These are phyloP conservation scores for Daedaleopsis sinensis DNA, from an alignment of 768 basidiomycete genomes.

Conservation along the genomic window DNA sequence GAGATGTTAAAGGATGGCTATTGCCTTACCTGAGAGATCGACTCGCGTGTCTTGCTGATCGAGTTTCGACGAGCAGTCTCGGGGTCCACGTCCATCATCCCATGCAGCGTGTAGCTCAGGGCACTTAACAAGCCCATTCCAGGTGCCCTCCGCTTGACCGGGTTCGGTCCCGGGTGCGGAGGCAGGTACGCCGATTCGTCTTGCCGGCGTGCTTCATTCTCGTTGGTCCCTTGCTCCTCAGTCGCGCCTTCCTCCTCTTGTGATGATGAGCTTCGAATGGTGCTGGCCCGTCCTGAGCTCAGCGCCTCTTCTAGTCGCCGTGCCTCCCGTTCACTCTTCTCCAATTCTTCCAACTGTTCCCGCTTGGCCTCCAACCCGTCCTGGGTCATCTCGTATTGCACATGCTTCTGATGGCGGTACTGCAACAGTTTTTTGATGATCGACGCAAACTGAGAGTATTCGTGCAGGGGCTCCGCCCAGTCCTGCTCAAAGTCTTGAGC, in stretches of 20 bases:
- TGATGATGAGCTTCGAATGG: conserved; percentile 23
- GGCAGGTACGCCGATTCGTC: conserved; percentile 56
- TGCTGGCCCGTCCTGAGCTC: conserved; percentile 26
- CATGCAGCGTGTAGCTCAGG: conserved; percentile 91
- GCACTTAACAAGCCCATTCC: conserved; percentile 90
- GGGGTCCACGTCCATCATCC: conserved; percentile 99
- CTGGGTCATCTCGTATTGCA: conserved; percentile 97
- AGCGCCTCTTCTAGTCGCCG: conserved; percentile 88
- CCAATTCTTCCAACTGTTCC: conserved; percentile 84
- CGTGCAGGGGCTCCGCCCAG: conserved; percentile 95
- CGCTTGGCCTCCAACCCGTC: conserved; percentile 84
- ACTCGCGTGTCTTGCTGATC: conserved; percentile 93
- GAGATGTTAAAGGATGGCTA: too few species aligned
- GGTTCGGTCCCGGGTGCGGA: conserved; percentile 80
- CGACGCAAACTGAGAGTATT: conserved; percentile 91
- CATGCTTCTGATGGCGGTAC: conserved; percentile 97
- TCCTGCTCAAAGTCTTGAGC: conserved; percentile 92
- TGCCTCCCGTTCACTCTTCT: conserved; percentile 92
- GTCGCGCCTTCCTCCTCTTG: conserved; percentile 31
- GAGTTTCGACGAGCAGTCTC: conserved; percentile 92
- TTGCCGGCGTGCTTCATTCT: conserved; percentile 40
- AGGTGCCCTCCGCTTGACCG: conserved; percentile 61
- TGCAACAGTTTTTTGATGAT: conserved; percentile 94
- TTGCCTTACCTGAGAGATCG: conserved; percentile 82
- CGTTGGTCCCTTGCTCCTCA: conserved; percentile 31